phyloP scores from a whole-genome alignment of 495 filamentous ascomycete genomes.

The Penicillium egyptiacum region DNA sequence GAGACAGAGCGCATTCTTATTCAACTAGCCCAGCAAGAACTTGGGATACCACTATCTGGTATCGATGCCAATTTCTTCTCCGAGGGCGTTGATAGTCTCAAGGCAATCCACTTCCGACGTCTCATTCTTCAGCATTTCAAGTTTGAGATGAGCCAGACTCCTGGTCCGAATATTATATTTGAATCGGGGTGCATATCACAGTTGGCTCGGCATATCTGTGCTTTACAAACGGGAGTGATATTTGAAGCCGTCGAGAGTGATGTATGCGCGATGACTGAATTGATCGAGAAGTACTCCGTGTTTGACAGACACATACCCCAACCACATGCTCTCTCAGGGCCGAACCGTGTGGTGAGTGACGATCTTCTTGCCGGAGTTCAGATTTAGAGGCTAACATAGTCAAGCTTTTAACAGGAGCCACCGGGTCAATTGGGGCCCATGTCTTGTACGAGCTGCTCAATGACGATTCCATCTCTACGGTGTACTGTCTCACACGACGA shows the following conservation, averaged over 20 bases:
- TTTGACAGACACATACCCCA: slow-evolving; percentile 41
- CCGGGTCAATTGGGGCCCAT: slow-evolving; percentile 59
- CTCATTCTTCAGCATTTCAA: slow-evolving; percentile 49
- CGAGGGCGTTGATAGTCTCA: slow-evolving; percentile 60
- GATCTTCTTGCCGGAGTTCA: neutral
- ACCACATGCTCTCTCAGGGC: slow-evolving; percentile 19
- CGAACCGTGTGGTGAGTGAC: slow-evolving; percentile 43
- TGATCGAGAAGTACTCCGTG: slow-evolving; percentile 52
- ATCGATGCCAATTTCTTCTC: slow-evolving; percentile 53
- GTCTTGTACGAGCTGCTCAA: slow-evolving; percentile 49
- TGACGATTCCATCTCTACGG: slow-evolving; percentile 39
- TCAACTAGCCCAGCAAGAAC: slow-evolving; percentile 38
- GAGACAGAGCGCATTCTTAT: slow-evolving; percentile 46
- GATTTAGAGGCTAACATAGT: slow-evolving; percentile 5
- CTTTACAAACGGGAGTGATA: slow-evolving; percentile 36
- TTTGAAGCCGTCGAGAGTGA: slow-evolving; percentile 27
- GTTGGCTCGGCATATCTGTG: slow-evolving; percentile 48
- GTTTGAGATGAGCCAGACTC: slow-evolving; percentile 28
- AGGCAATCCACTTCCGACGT: slow-evolving; percentile 56
- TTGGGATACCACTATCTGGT: slow-evolving; percentile 41
- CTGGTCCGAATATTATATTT: slow-evolving; percentile 52
- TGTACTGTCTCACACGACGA: slow-evolving; percentile 57
- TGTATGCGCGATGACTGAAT: slow-evolving; percentile 37
- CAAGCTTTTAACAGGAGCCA: slow-evolving; percentile 60
- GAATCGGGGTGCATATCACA: slow-evolving; percentile 48